Evolutionary conservation across 179 eudicot species (phyloP).

Genomic region (Nepenthes alata): DNA sequence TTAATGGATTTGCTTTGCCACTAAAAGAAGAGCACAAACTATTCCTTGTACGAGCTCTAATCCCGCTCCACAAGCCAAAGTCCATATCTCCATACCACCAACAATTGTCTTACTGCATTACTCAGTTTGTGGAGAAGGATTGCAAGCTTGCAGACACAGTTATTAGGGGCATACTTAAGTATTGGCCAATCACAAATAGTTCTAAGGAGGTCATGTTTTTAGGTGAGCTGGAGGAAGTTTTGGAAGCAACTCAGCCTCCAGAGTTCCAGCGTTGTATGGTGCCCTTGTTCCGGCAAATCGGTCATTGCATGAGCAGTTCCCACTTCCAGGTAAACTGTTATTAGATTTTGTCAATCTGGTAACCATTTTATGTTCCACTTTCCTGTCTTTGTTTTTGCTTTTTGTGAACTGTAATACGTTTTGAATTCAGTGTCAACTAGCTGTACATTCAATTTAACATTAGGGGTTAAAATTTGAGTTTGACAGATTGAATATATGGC

Average conservation of each 20-base stretch:
- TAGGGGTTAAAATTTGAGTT: no score
- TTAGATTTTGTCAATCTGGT: neutral
- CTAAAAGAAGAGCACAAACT: constrained; percentile 40
- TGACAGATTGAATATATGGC: no score
- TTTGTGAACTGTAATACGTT: no score
- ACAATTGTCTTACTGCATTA: constrained; percentile 37
- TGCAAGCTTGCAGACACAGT: constrained; percentile 39
- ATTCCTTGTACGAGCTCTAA: constrained; percentile 33
- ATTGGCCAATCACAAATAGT: constrained; percentile 40
- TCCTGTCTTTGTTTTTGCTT: constrained; percentile 4
- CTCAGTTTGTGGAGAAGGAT: constrained; percentile 38
- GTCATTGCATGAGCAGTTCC: constrained; percentile 28
- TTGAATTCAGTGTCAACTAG: no score
- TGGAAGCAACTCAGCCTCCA: constrained; percentile 43
- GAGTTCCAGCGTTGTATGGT: constrained; percentile 44
- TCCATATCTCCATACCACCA: constrained; percentile 33
- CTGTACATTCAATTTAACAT: no score
- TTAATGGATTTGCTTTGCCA: constrained; percentile 43
- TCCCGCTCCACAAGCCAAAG: constrained; percentile 43
- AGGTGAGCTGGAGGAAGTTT: constrained; percentile 37
- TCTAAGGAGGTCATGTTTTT: constrained; percentile 41
- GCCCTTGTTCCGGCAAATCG: constrained; percentile 27
- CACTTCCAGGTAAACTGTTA: constrained; percentile 27
- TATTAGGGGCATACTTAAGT: constrained; percentile 32
- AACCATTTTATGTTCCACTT: no score